Conservation (phyloP, 768 basidiomycete species). For the Dacryopinax primogenitus region DNA sequence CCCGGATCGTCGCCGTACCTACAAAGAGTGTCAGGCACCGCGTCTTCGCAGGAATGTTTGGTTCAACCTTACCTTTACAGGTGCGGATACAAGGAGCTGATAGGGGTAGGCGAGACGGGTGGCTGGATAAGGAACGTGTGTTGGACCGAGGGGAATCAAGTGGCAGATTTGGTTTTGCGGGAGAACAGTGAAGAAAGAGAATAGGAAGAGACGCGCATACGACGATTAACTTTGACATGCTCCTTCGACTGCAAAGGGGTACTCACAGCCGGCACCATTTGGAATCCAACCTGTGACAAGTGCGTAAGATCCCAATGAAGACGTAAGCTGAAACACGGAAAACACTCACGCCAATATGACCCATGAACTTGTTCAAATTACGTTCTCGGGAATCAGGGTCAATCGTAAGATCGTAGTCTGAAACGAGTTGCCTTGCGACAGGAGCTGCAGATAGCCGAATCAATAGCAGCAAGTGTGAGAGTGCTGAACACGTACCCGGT, state of each 20-base stretch:
- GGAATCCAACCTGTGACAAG: slow-evolving; percentile 29
- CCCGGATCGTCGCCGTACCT: background rate
- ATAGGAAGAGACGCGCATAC: background rate
- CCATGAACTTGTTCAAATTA: slow-evolving; percentile 45
- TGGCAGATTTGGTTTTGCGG: background rate
- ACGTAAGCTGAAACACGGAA: slow-evolving; percentile 18
- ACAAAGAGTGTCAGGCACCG: background rate
- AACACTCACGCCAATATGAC: slow-evolving; percentile 42
- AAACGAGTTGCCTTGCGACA: slow-evolving; percentile 32
- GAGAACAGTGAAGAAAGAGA: background rate
- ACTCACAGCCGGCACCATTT: slow-evolving; percentile 30
- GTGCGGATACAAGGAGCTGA: background rate
- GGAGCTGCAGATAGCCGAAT: slow-evolving; percentile 28
- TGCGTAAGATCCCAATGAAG: background rate
- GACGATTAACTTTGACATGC: background rate
- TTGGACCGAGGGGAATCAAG: background rate
- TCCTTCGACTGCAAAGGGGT: background rate
- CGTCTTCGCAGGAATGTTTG: background rate
- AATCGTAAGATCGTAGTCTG: slow-evolving; percentile 38
- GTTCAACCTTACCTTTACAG: background rate
- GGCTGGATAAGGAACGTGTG: background rate
- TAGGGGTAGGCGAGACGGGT: background rate
- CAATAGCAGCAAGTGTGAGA: background rate
- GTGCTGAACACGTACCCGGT: background rate
- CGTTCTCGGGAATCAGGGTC: slow-evolving; percentile 31